A percentile compares a stretch with the other conserved stretches of the same genome.
Conservation (phyloP, 345 rosid species). For the Salix udensis region DNA sequence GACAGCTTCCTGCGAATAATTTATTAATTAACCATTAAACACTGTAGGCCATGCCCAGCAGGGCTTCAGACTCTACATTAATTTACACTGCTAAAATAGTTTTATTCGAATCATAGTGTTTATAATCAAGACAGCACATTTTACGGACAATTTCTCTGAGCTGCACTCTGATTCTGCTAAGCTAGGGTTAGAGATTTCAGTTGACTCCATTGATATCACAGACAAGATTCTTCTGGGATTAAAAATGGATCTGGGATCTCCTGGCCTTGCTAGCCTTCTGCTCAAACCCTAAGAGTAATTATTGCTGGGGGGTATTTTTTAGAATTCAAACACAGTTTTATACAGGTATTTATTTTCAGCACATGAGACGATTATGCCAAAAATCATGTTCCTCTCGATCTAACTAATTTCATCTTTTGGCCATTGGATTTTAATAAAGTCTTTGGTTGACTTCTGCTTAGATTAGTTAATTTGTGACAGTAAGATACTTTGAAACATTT, state of each 20-base stretch:
- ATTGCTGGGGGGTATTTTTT: too few relatives aligned
- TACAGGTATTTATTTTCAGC: too few relatives aligned
- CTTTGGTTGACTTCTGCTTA: too few relatives aligned
- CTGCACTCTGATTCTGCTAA: not conserved
- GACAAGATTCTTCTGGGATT: not conserved
- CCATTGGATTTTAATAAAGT: too few relatives aligned
- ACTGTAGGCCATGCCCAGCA: constrained; percentile 20
- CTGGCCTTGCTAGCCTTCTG: not conserved
- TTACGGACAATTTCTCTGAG: not conserved
- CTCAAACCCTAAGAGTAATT: not conserved
- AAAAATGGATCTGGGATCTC: not conserved
- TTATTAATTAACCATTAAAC: constrained; percentile 11
- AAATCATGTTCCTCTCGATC: too few relatives aligned
- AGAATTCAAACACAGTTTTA: too few relatives aligned
- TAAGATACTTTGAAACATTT: too few relatives aligned
- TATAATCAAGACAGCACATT: not conserved
- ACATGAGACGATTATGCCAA: too few relatives aligned
- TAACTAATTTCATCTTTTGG: too few relatives aligned
- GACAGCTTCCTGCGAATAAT: constrained; percentile 18
- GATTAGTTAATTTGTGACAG: too few relatives aligned
- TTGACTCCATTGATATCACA: not conserved
- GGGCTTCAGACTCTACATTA: constrained; percentile 4
- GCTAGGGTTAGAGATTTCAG: not conserved
- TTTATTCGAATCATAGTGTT: not conserved
- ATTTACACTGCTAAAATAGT: not conserved